Evolutionary conservation across 2,329 filamentous ascomycete genomes (phyloP), one percentile per base, ranked within the genome.

Genomic region (Xylaria sp.): DNA sequence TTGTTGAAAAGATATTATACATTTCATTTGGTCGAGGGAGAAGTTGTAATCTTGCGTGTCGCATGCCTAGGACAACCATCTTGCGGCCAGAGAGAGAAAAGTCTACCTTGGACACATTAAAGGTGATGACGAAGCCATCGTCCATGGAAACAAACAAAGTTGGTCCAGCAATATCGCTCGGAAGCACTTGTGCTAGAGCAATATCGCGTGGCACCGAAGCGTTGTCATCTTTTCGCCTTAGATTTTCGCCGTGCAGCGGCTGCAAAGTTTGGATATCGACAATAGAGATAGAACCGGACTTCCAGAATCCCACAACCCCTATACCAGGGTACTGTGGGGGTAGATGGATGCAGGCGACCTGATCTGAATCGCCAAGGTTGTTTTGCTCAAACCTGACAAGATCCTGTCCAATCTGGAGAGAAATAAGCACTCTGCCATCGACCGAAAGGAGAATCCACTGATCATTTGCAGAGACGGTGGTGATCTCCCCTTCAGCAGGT

Each of bases 61-160:
- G 91, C 15, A 92, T 95, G 27, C 96, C 95, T 13, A 99, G 83
- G 1, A 95, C 89, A 27, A 97, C 90, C 73, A 89, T 94, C 77
- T 94, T 97, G 69, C 90, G 89, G 0, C 88, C 86, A 0, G 89
- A 90, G 2, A 98, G 81, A 0, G 86, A 81, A 66, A 87, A 87
- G n/a, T 87, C 86, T 0, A 80, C 73, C 0, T 82, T 79, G 36
- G 92, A 87, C 39, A 97, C 85, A 36, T 89, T 87, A 76, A 94
- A 98, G 0, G 92, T 96, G 57, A 97, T 86, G 0, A 99, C 92
- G 68, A 92, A 93, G 3, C 96, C 96, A 78, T 98, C 95, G 54
- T 96, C 93, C 86, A 97, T 92, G 13, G 95, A 92, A 36, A 97
- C 86, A 68, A 99, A 92, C 0, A 99, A 84, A 0, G 92, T 97